Evolutionary conservation across 179 eudicot species (phyloP).

Genomic region (Monotropa hypopitys): DNA sequence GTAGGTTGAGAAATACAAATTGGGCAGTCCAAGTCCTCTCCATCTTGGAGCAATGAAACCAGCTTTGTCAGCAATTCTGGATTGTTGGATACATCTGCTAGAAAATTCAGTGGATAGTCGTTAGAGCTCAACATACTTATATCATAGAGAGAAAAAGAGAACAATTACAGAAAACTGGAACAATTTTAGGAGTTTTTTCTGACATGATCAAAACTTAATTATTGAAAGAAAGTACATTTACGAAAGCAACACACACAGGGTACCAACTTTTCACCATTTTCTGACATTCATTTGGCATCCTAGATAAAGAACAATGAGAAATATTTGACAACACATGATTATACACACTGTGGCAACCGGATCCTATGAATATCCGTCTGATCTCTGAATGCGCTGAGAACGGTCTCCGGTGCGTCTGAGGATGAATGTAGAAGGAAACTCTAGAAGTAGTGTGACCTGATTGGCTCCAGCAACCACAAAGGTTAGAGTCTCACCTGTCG

Average conservation of each 20-base stretch:
- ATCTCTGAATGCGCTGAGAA: too few relatives aligned
- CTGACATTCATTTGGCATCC: neutral
- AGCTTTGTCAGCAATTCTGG: conserved; percentile 66
- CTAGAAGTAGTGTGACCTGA: too few relatives aligned
- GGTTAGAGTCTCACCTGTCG: too few relatives aligned
- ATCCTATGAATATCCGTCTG: too few relatives aligned
- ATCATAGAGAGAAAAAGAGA: neutral
- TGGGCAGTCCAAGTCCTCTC: conserved; percentile 91
- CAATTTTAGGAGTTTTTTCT: neutral
- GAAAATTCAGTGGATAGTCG: neutral
- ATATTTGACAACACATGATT: neutral
- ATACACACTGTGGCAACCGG: too few relatives aligned
- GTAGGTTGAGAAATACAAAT: conserved; percentile 80
- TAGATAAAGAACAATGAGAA: neutral
- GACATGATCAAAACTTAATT: neutral
- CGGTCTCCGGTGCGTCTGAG: too few relatives aligned
- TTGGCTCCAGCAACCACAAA: too few relatives aligned
- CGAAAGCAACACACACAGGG: neutral
- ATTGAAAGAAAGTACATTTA: neutral
- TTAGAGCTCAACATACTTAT: neutral
- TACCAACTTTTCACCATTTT: neutral
- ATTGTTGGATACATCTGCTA: conserved; percentile 72
- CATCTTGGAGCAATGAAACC: conserved; percentile 66
- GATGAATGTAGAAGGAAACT: too few relatives aligned
- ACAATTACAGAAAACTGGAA: neutral